These are phyloP conservation scores for Pseudodiploospora longispora DNA, from an alignment of 2,329 filamentous ascomycete genomes.

Conservation along the genomic window DNA sequence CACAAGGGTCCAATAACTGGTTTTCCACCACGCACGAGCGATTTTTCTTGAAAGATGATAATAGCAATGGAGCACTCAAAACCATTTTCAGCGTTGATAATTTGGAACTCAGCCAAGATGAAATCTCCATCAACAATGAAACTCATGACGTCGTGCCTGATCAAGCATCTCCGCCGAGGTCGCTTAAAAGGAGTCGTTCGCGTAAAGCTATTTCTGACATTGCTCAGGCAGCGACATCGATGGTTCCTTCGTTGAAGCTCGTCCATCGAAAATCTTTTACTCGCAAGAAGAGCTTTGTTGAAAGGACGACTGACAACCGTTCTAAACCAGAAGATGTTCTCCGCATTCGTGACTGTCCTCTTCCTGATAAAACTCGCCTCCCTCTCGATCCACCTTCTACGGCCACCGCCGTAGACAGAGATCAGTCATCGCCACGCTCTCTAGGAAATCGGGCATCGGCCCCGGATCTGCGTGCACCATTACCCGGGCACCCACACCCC, in stretches of 20 bases:
- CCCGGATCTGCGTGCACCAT: conserved; percentile 16
- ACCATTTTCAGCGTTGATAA: conserved; percentile 45
- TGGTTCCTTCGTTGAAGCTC: conserved; percentile 4
- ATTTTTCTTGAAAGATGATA: conserved; percentile 27
- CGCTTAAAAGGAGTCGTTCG: conserved; percentile 5
- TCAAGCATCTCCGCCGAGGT: background rate
- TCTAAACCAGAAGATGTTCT: too few species aligned
- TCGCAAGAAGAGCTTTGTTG: too few species aligned
- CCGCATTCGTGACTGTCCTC: too few species aligned
- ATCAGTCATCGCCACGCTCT: background rate
- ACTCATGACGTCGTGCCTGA: conserved; percentile 5
- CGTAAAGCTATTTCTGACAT: conserved; percentile 3
- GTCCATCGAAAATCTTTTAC: conserved; percentile 6
- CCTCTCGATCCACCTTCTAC: too few species aligned
- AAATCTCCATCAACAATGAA: conserved; percentile 13
- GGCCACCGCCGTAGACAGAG: too few species aligned
- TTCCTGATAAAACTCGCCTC: too few species aligned
- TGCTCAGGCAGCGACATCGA: conserved; percentile 5
- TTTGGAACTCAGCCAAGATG: conserved; percentile 14
- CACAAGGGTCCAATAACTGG: conserved; percentile 11
- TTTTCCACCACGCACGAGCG: conserved; percentile 28
- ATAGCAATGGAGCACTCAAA: conserved; percentile 40
- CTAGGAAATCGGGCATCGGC: conserved; percentile 14
- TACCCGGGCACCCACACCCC: conserved; percentile 8
- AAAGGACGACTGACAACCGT: too few species aligned